A percentile compares a stretch with the other conserved stretches of the same genome.
phyloP scores from a whole-genome alignment of 768 basidiomycete species.

The Cystofilobasidium macerans region DNA sequence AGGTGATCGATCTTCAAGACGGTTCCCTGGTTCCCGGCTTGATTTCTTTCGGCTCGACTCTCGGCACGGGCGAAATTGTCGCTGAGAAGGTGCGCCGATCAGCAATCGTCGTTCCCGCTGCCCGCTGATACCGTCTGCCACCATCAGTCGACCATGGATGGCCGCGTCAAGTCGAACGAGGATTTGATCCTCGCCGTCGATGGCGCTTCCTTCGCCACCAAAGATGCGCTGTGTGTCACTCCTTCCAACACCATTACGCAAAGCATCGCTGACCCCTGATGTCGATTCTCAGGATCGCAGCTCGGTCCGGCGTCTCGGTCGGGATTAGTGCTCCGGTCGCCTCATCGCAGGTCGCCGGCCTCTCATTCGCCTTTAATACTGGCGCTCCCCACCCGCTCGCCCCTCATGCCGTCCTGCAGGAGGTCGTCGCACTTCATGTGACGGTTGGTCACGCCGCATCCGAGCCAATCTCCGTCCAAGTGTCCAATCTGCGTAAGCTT shows the following conservation, averaged over 20 bases:
- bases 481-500: constrained; percentile 13
- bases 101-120: no score
- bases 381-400: constrained; percentile 53
- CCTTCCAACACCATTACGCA: no score
- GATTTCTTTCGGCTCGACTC: constrained; percentile 52
- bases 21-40: constrained; percentile 53
- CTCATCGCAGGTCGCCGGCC: constrained; percentile 50
- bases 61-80: constrained; percentile 61
- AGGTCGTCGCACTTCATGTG: constrained; percentile 58
- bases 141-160: constrained; percentile 39
- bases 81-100: constrained; percentile 44
- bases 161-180: constrained; percentile 1
- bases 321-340: constrained; percentile 54
- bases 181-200: constrained; percentile 54
- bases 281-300: constrained; percentile 50
- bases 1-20: constrained; percentile 52
- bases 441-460: constrained; percentile 42
- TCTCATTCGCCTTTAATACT: constrained; percentile 53
- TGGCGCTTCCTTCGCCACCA: constrained; percentile 57
- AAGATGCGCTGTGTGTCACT: constrained; percentile 53
- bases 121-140: no score
- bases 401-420: constrained; percentile 52
- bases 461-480: constrained; percentile 55
- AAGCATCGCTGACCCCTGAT: constrained; percentile 27
- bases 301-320: constrained; percentile 60